These are phyloP conservation scores for Amanita jacksonii DNA, from an alignment of 768 basidiomycete genomes.

Conservation along the genomic window DNA sequence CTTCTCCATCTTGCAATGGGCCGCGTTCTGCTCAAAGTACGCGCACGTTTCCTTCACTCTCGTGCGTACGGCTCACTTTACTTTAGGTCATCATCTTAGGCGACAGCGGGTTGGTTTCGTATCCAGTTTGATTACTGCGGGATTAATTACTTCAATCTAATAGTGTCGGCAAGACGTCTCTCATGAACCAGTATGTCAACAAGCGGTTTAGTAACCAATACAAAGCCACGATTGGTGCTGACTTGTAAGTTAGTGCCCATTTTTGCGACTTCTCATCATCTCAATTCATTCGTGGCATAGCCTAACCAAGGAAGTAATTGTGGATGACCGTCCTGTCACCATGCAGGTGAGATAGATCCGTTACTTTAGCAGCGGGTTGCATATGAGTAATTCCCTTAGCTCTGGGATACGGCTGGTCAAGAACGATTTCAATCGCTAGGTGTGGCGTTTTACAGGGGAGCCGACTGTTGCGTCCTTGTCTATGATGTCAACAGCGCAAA, in stretches of 20 bases:
- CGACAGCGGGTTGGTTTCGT: conserved; percentile 76
- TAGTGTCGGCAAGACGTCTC: conserved; percentile 97
- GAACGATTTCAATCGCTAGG: conserved; percentile 99
- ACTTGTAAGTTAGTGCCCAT: conserved; percentile 60
- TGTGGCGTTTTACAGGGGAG: conserved; percentile 97
- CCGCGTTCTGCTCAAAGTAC: conserved; percentile 79
- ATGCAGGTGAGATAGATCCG: conserved; percentile 68
- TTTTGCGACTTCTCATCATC: not conserved
- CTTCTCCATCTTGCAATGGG: conserved; percentile 42
- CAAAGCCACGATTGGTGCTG: conserved; percentile 97
- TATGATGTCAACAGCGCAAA: conserved; percentile 99
- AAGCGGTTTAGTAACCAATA: conserved; percentile 99
- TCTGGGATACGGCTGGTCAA: conserved; percentile 99
- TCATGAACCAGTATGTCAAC: conserved; percentile 99
- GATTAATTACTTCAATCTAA: conserved; percentile 8
- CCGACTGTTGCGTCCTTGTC: conserved; percentile 97
- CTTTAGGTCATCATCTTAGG: conserved; percentile 95
- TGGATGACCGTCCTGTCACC: conserved; percentile 94
- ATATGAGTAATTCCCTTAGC: conserved; percentile 40
- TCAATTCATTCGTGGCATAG: conserved; percentile 31
- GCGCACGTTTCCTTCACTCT: conserved; percentile 3
- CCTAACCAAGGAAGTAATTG: conserved; percentile 97
- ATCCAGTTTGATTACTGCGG: conserved; percentile 3
- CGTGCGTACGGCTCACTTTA: conserved; percentile 4
- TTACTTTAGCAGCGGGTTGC: conserved; percentile 6